These are phyloP conservation scores for Blastobotrys arbuscula DNA, from an alignment of 1,139 yeast species.

Conservation along the genomic window DNA sequence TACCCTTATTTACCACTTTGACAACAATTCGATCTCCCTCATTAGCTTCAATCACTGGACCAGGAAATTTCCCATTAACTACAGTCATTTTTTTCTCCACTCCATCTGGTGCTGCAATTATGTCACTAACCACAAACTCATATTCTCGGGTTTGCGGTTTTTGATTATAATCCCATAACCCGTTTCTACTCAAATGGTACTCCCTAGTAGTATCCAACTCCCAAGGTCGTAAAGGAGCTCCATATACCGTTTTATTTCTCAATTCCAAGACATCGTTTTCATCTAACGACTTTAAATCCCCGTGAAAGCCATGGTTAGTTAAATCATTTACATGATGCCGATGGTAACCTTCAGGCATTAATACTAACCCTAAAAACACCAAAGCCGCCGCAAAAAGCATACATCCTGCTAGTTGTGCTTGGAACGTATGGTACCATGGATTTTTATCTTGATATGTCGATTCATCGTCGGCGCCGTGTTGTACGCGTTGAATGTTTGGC, in stretches of 20 bases:
- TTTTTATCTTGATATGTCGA: neutral
- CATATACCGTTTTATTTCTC: conserved; percentile 18
- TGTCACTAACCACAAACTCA: conserved; percentile 63
- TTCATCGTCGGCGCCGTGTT: neutral
- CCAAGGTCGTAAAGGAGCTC: conserved; percentile 25
- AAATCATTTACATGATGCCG: neutral
- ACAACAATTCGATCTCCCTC: conserved; percentile 62
- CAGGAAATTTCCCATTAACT: conserved; percentile 74
- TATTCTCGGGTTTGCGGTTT: conserved; percentile 34
- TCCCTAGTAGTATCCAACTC: conserved; percentile 29
- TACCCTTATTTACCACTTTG: conserved; percentile 56
- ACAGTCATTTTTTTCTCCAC: conserved; percentile 48
- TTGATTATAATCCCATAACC: conserved; percentile 15
- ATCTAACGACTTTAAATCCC: conserved; percentile 3
- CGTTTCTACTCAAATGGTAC: conserved; percentile 23
- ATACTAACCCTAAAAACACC: neutral
- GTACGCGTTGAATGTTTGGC: neutral
- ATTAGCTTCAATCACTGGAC: conserved; percentile 60
- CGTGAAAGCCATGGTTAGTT: neutral
- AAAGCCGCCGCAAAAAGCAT: neutral
- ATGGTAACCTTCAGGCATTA: neutral
- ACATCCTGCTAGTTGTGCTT: neutral
- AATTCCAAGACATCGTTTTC: neutral
- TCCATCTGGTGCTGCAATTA: conserved; percentile 64
- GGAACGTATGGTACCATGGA: neutral